phyloP scores from a whole-genome alignment of 106 monocot genomes.

The Dendrobium catenatum region DNA sequence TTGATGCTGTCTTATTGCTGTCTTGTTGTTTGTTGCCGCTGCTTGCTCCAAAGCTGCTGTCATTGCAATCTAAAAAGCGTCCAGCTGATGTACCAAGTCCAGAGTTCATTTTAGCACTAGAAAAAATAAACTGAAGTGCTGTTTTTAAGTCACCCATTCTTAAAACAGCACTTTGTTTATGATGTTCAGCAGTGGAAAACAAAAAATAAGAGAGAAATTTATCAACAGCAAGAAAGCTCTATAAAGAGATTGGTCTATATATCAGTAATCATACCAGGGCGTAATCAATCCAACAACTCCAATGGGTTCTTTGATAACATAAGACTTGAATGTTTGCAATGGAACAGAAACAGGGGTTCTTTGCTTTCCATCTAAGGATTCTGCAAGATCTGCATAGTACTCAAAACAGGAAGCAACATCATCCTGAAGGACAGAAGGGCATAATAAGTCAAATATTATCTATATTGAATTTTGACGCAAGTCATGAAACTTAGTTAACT shows the following conservation, averaged over 20 bases:
- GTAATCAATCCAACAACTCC: constrained; percentile 97
- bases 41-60: neutral
- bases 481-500: neutral
- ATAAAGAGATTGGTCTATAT: neutral
- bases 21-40: neutral
- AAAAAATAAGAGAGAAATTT: neutral
- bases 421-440: constrained; percentile 44
- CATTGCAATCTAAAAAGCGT: neutral
- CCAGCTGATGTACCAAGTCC: neutral
- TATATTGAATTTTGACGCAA: neutral
- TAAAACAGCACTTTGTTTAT: neutral
- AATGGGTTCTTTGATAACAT: constrained; percentile 76
- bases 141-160: neutral
- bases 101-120: neutral
- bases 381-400: constrained; percentile 93
- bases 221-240: neutral
- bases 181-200: neutral
- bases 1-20: neutral
- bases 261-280: constrained; percentile 60
- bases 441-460: neutral
- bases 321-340: constrained; percentile 77
- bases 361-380: constrained; percentile 78
- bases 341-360: constrained; percentile 79
- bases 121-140: neutral
- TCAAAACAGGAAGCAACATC: constrained; percentile 99